Evolutionary conservation across 768 basidiomycete genomes (phyloP), one percentile per base, ranked within the genome.

Genomic region (Leccinellum luteum): DNA sequence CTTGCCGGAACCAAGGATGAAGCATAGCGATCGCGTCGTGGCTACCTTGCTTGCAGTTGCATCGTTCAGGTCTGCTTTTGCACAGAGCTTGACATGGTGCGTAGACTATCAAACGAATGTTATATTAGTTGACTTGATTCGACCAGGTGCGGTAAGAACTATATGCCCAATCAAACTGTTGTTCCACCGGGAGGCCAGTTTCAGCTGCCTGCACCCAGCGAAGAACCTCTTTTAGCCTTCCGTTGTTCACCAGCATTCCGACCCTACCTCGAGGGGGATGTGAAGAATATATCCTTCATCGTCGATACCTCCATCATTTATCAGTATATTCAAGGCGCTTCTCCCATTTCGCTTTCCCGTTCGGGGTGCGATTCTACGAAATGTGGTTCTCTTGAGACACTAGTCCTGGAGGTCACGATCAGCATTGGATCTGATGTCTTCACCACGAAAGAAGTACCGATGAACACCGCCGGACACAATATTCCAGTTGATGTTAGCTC

Each of bases 131-230:
- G n/a, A 56, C 14, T 7, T 21, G 1, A n/a, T 2, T 7, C 28
- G 1, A 21, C 45, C 30, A 82, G 82, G 80, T 82, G 81, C 48
- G 79, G 79, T 43, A 82, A 82, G 66, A 75, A 81, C 60, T 83
- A 69, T 63, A 77, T 76, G 72, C 34, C 70, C 7, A 71, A 72
- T 23, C 68, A 78, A 54, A 71, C 76, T 1, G 68, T 78, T 6
- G 73, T 78, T 17, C 74, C 75, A 1, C 80, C 81, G 0, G 80
- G 78, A 1, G 80, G 81, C 2, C 71, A 76, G 52, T 83, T 82
- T 56, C 69, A 71, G 7, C 54, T 73, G 1, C 77, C 78, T 1
- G 60, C 64, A 0, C 54, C 60, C 3, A 78, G 77, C 4, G 19
- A 64, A 3, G 59, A 61, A 7, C 76, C 81, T 9, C 71, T 81